A percentile compares a stretch with the other conserved stretches of the same genome.
Evolutionary conservation across 768 basidiomycete species (phyloP).

Genomic region (Kockovaella imperatae): DNA sequence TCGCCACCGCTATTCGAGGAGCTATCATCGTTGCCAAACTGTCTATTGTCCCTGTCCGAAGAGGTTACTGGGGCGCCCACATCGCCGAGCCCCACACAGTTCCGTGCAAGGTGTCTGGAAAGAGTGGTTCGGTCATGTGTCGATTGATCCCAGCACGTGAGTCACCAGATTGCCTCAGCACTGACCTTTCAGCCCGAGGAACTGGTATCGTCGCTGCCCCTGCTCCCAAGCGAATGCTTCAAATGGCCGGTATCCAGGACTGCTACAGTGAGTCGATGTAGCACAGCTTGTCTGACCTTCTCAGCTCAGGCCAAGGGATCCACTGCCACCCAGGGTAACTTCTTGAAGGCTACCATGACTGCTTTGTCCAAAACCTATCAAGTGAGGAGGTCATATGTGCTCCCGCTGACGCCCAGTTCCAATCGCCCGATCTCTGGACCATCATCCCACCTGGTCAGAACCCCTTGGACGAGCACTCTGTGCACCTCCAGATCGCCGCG

Average conservation of each 20-base stretch:
- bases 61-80: slow-evolving; percentile 99
- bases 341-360: slow-evolving; percentile 94
- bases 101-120: slow-evolving; percentile 95
- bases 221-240: slow-evolving; percentile 89
- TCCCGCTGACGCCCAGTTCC: slow-evolving; percentile 55
- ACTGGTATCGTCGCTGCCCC: slow-evolving; percentile 99
- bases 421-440: slow-evolving; percentile 96
- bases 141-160: slow-evolving; percentile 85
- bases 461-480: slow-evolving; percentile 84
- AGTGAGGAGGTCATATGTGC: slow-evolving; percentile 4
- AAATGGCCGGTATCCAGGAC: slow-evolving; percentile 96
- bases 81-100: slow-evolving; percentile 99
- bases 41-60: slow-evolving; percentile 91
- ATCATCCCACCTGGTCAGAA: slow-evolving; percentile 59
- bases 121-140: slow-evolving; percentile 98
- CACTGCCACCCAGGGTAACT: slow-evolving; percentile 66
- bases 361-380: slow-evolving; percentile 91
- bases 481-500: slow-evolving; percentile 74
- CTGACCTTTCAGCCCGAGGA: slow-evolving; percentile 57
- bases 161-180: not conserved
- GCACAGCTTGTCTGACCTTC: not conserved
- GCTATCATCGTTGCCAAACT: slow-evolving; percentile 99
- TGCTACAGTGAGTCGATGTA: slow-evolving; percentile 56
- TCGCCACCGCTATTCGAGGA: slow-evolving; percentile 97
- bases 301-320: slow-evolving; percentile 84